phyloP scores from a whole-genome alignment of 139 green algal species.

The Eudorina sp. region DNA sequence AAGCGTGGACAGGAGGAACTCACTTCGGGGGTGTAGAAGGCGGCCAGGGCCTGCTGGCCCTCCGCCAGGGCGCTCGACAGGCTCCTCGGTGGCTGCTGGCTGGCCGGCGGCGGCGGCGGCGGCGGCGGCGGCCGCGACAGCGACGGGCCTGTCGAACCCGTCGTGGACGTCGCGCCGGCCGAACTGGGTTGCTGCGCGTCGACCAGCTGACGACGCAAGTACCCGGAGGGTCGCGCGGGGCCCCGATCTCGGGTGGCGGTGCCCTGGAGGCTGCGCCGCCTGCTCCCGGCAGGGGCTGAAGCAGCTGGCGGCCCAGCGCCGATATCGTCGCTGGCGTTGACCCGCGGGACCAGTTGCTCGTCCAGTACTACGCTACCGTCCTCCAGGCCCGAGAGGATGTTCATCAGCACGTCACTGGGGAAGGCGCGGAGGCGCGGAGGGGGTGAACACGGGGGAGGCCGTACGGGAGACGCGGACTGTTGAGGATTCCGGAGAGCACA shows the following conservation, averaged over 20 bases:
- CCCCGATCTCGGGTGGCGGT: too few species aligned
- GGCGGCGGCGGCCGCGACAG: background rate
- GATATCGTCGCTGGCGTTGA: too few species aligned
- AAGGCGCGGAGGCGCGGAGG: background rate
- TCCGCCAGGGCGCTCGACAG: background rate
- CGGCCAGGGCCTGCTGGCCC: background rate
- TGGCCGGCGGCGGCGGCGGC: background rate
- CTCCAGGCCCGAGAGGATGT: background rate
- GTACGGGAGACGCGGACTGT: too few species aligned
- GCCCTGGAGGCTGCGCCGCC: too few species aligned
- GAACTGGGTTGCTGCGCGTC: too few species aligned
- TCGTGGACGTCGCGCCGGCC: too few species aligned
- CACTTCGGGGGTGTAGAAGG: background rate
- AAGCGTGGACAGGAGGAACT: too few species aligned
- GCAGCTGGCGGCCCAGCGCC: too few species aligned
- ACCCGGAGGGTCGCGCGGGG: too few species aligned
- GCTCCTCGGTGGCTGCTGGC: background rate
- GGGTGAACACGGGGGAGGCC: background rate
- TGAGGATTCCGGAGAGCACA: too few species aligned
- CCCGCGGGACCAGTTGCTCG: background rate
- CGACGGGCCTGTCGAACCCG: background rate
- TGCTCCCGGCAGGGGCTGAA: too few species aligned
- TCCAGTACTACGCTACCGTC: background rate
- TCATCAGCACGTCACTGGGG: background rate
- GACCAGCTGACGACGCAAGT: too few species aligned